Evolutionary conservation across 306 rosid species (phyloP).

Genomic region (Dryas alaskensis): DNA sequence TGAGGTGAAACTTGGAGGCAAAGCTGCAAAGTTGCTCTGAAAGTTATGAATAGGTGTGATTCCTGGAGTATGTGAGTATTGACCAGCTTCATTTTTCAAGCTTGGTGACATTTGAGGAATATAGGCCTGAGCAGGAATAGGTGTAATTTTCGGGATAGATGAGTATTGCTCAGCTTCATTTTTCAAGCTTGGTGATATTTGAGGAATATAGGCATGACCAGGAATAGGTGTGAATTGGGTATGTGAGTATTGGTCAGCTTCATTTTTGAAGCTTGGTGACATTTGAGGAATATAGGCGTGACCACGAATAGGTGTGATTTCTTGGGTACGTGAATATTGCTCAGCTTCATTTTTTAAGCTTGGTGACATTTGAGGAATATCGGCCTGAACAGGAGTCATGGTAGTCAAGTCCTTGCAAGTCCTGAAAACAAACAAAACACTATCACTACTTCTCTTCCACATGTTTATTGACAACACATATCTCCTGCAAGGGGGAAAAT

Average conservation of each 20-base stretch:
- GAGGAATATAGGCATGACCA: constrained; percentile 46
- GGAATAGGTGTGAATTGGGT: constrained; percentile 31
- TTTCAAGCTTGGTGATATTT: constrained; percentile 34
- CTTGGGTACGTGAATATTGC: too few relatives aligned
- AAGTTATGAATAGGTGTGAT: constrained; percentile 27
- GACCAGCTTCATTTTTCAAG: constrained; percentile 30
- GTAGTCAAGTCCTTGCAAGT: constrained; percentile 42
- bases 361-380: constrained; percentile 53
- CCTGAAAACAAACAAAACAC: constrained; percentile 41
- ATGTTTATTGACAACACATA: constrained; percentile 5
- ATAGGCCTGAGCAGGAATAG: neutral
- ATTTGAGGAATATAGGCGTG: neutral
- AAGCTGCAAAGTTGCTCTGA: constrained; percentile 44
- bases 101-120: constrained; percentile 17
- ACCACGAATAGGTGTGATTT: neutral
- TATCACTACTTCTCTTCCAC: constrained; percentile 23
- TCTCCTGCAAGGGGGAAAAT: constrained; percentile 9
- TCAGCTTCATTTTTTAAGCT: neutral
- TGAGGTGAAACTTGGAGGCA: constrained; percentile 83
- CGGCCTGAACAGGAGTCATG: constrained; percentile 41
- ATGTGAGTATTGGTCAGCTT: constrained; percentile 34
- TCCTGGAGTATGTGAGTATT: constrained; percentile 35
- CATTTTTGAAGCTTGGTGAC: constrained; percentile 28
- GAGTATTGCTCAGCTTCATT: too few relatives aligned
- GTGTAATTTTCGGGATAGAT: too few relatives aligned